Base-by-base conservation (phyloP, 495 filamentous ascomycete genomes). In the Podospora australis region DNA sequence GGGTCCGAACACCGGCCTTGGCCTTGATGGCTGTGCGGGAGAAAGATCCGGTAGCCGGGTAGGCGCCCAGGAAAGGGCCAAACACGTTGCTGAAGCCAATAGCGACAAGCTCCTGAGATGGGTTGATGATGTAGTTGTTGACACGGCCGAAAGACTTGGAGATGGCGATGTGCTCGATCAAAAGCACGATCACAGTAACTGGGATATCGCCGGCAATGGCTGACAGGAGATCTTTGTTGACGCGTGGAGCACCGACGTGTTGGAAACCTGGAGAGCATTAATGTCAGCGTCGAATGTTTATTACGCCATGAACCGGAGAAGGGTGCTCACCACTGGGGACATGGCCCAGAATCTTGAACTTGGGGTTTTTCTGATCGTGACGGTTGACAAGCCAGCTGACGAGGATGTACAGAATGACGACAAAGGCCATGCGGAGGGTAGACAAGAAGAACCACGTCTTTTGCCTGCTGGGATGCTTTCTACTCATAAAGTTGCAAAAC, bases 111-210 rank as follows among this genome's bases (percentile, higher is more conserved):
- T 78, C 75, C 44, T 78, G 74, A 1, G 74, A 76, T 0, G 75
- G 75, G 41, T 75, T 63, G 49, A 78, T 75, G 53, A 72, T 70
- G 52, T 78, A 78, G 58, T 75, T 74, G 55, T 77, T 77, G 17
- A 77, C 57, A 41, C 75, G 64, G 8, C 74, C 75, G 40, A 77
- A 78, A 5, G 71, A 73, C 50, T 78, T 78, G 13, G 71, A 73
- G 39, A 77, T 77, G 39, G 75, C 70, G 20, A 77, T 77, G 52
- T 77, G 75, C 55, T 78, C 75, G 43, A 78, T 74, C 20, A 78
- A 44, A 11, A 77, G 63, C 6, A 78, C 74, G 34, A 78, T 65
- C 22, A 77, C 65, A 24, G 66, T 63, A 4, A 58, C 58, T 9
- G 66, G 65, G 6, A 74, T 53, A 11, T 73, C 60, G 2, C 58